Conservation (phyloP, 1,139 yeast genomes). For the Geotrichum reessii region DNA sequence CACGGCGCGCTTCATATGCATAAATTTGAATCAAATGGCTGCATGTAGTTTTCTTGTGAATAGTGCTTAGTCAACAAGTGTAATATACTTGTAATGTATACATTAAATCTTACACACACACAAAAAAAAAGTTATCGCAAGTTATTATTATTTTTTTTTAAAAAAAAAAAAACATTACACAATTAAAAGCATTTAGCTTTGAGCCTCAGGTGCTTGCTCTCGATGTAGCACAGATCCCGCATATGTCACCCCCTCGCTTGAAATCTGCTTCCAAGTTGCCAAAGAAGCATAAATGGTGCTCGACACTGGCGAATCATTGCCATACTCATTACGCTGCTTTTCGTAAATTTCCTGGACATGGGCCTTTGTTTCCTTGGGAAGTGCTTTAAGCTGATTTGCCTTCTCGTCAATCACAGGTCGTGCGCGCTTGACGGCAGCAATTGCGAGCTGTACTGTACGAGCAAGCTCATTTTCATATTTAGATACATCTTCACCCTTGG, state of each 20-base stretch:
- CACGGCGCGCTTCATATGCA: too few species aligned
- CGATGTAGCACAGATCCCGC: slow-evolving; percentile 19
- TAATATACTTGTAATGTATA: too few species aligned
- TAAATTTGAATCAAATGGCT: too few species aligned
- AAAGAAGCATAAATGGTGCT: slow-evolving; percentile 23
- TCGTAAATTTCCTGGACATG: slow-evolving; percentile 31
- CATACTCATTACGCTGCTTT: slow-evolving; percentile 27
- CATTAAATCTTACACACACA: too few species aligned
- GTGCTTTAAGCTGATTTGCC: slow-evolving; percentile 23
- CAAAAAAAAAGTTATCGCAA: too few species aligned
- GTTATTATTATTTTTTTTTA: too few species aligned
- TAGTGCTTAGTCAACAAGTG: too few species aligned
- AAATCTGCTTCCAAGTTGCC: slow-evolving; percentile 23
- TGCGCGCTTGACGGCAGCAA: slow-evolving; percentile 34
- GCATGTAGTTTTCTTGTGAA: too few species aligned
- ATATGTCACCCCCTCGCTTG: slow-evolving; percentile 21
- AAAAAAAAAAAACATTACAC: neutral
- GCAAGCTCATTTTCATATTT: slow-evolving; percentile 29
- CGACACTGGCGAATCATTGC: slow-evolving; percentile 20
- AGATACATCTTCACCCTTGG: slow-evolving; percentile 43
- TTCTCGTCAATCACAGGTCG: slow-evolving; percentile 32
- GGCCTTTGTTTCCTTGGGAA: slow-evolving; percentile 27
- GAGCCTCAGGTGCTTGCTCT: neutral
- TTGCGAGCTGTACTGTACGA: slow-evolving; percentile 32
- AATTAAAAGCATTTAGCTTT: neutral